Base-by-base conservation (phyloP, 139 green algal genomes). In the Coccomyxa sp. region DNA sequence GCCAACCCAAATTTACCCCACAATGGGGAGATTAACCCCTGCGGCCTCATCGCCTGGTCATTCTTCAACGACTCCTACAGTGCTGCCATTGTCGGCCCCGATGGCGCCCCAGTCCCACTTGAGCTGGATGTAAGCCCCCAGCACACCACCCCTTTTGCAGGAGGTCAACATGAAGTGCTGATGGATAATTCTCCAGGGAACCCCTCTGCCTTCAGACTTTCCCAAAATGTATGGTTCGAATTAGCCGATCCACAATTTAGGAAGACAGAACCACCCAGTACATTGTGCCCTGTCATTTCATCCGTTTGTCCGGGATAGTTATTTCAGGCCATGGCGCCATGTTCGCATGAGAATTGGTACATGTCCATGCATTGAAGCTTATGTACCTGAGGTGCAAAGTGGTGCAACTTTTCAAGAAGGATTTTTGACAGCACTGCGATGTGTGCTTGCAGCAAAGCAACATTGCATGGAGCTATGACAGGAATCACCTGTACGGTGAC, bases 41-140 rank as follows among this genome's bases (percentile, higher is more conserved):
- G 97, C 87, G 97, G 97, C 31, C 91, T 99, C 32, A 90, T 96
- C 0, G 94, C 97, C 0, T 97, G 95, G 90, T 94, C 88, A 63
- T 91, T 93, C 81, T 99, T 99, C 93, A 99, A 99, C 82, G 97
- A 98, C 88, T 93, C 90, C 12, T 97, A 92, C 82, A 21, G 23
- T 31, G 79, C 94, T 17, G 74, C 67, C 1, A 32, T 60, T 25
- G 31, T 31, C 68, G 12, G n/a, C 31, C 12, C 12, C 16, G 67
- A 51, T 10, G 67, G 67, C 12, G 45, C 83, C n/a, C 13, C 21
- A 11, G 79, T 15, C 18, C 21, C 45, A 23, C 17, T 80, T n/a
- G 21, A 21, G 23, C 38, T 86, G 45, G 67, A 83, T 82, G 85
- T 85, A 27, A 77, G 85, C 67, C 4, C 67, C 58, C 27, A 21